These are phyloP conservation scores for Vicia sativa DNA, from an alignment of 306 rosid genomes.

Conservation along the genomic window DNA sequence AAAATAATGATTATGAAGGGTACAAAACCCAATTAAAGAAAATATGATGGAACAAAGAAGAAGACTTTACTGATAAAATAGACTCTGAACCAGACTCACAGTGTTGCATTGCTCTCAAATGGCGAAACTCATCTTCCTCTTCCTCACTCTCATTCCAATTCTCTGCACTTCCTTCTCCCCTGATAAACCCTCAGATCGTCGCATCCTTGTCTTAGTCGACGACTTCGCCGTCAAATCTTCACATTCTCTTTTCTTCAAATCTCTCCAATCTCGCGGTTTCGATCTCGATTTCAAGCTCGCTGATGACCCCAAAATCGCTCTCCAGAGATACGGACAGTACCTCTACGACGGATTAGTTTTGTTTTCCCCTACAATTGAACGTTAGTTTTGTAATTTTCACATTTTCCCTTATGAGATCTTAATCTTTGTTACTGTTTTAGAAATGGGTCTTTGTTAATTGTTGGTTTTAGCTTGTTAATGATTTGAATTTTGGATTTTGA, in stretches of 20 bases:
- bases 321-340: slow-evolving; percentile 89
- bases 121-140: slow-evolving; percentile 60
- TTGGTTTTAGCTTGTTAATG: not conserved
- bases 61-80: slow-evolving; percentile 1
- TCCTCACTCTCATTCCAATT: slow-evolving; percentile 60
- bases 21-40: slow-evolving; percentile 1
- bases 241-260: slow-evolving; percentile 79
- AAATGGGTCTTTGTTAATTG: slow-evolving; percentile 12
- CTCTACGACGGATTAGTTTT: slow-evolving; percentile 77
- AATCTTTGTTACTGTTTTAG: not conserved
- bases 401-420: slow-evolving; percentile 31
- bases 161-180: slow-evolving; percentile 70
- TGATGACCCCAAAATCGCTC: slow-evolving; percentile 74
- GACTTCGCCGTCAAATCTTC: slow-evolving; percentile 87
- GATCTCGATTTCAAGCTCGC: slow-evolving; percentile 93
- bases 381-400: slow-evolving; percentile 44
- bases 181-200: slow-evolving; percentile 73
- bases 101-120: slow-evolving; percentile 34
- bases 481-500: slow-evolving; percentile 9
- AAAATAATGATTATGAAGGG: not conserved
- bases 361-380: slow-evolving; percentile 81
- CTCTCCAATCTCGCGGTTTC: slow-evolving; percentile 89
- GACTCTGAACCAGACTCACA: slow-evolving; percentile 9
- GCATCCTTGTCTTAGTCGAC: slow-evolving; percentile 81
- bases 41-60: slow-evolving; percentile 10